Conservation (phyloP, 176 grass and related monocot genomes). For the Triticum timopheevii region DNA sequence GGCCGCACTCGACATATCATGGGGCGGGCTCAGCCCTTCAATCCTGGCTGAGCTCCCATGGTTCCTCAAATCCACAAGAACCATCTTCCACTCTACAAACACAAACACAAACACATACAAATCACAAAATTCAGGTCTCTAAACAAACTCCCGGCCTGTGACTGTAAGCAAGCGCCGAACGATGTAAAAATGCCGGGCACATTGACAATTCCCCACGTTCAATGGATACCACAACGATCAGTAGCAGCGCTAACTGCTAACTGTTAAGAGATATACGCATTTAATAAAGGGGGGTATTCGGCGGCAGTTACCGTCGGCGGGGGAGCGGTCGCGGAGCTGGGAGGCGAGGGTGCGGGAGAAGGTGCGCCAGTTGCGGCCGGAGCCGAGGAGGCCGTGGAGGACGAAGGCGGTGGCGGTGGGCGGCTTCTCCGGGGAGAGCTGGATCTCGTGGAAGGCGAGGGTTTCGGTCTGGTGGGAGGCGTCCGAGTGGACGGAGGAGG, state of each 20-base stretch:
- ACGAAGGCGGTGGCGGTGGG: constrained; percentile 75
- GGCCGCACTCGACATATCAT: constrained; percentile 58
- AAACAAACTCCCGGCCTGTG: background rate
- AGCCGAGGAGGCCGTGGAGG: constrained; percentile 89
- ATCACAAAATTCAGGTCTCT: background rate
- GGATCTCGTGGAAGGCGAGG: constrained; percentile 89
- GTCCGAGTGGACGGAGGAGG: constrained; percentile 35
- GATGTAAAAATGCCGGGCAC: background rate
- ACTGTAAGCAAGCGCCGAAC: background rate
- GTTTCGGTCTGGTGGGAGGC: constrained; percentile 49
- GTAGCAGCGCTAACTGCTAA: background rate
- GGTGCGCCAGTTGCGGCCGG: constrained; percentile 85
- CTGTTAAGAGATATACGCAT: background rate
- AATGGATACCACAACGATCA: background rate
- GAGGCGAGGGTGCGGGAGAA: constrained; percentile 78
- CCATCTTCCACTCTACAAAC: constrained; percentile 79
- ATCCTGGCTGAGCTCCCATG: constrained; percentile 75
- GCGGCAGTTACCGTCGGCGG: constrained; percentile 48
- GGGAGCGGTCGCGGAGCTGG: constrained; percentile 60
- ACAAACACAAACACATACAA: background rate
- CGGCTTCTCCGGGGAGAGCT: constrained; percentile 51
- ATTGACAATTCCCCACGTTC: background rate
- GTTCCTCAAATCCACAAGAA: constrained; percentile 92
- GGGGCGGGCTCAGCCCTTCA: constrained; percentile 51
- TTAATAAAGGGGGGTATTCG: background rate